Evolutionary conservation across 371 early-diverging fungal genomes (phyloP), one percentile per base, ranked within the genome.

Genomic region (Mucor sp.): DNA sequence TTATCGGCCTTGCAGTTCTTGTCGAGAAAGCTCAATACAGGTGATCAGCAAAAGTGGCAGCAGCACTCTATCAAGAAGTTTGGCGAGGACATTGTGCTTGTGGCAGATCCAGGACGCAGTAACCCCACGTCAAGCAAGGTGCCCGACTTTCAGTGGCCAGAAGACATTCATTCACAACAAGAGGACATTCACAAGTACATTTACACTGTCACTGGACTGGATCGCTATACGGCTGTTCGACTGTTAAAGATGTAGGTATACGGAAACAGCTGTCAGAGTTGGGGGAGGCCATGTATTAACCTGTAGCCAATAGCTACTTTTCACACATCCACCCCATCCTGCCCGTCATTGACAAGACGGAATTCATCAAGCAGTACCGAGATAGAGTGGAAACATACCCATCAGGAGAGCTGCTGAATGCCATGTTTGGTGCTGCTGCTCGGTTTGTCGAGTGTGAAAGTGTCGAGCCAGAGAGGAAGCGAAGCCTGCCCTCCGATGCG

Each of bases 371-470:
- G 43, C 82, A 79, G 58, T 82, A 82, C 28, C 74, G 81, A 3
- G 74, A 75, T 37, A 59, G 74, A 61, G 56, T 62, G 3, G 59
- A 75, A 7, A 62, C 70, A 0, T 77, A 70, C 63, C 79, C 79
- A 1, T 56, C 75, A 0, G 70, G 72, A 1, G 79, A 76, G 8
- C 23, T 81, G 9, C 48, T 81, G 0, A 81, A 81, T 60, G 78
- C 81, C n/a, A 78, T 81, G 78, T 70, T 81, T 55, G 81, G 81
- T 15, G 75, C 81, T n/a, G 81, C 81, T 6, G 79, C 81, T 30
- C 69, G 81, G 0, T 81, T 75, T 63, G 72, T 74, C 7, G 81
- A 81, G 58, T 74, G 73, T 27, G 77, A 80, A 53, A 60, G 58
- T 15, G 58, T 66, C 6, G 67, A 70, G n/a, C 67, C 47, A 1